These are phyloP conservation scores for Trypanosomatidae sp. DNA, from an alignment of 208 protist species.

Conservation along the genomic window DNA sequence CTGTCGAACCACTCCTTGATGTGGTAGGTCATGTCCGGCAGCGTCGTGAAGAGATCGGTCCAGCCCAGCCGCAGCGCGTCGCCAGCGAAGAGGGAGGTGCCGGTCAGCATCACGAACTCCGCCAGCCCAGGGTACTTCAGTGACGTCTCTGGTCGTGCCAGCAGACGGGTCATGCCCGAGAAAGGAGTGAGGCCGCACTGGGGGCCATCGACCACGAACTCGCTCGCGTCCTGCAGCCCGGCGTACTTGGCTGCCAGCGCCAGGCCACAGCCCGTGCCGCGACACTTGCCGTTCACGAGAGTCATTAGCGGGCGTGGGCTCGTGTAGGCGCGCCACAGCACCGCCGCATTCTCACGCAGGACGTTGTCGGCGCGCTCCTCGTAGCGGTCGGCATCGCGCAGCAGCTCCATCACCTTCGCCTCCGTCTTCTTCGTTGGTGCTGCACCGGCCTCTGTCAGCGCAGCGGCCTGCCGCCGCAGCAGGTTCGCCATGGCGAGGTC, in stretches of 20 bases:
- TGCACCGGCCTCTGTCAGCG: constrained; percentile 6
- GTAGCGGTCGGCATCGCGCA: constrained; percentile 71
- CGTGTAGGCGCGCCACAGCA: constrained; percentile 82
- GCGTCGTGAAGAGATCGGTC: constrained; percentile 86
- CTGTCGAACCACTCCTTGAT: constrained; percentile 92
- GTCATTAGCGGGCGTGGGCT: constrained; percentile 85
- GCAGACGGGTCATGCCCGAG: constrained; percentile 76
- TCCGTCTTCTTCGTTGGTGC: constrained; percentile 12
- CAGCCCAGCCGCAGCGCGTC: constrained; percentile 88
- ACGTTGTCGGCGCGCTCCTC: constrained; percentile 70
- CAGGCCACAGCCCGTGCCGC: constrained; percentile 82
- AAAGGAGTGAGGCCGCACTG: constrained; percentile 82
- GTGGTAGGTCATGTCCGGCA: constrained; percentile 88
- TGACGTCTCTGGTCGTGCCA: constrained; percentile 82
- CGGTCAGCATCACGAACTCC: constrained; percentile 91
- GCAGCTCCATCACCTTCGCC: constrained; percentile 42
- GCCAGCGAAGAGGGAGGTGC: constrained; percentile 87
- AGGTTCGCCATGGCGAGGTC: constrained; percentile 63
- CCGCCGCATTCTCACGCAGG: constrained; percentile 74
- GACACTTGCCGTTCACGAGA: constrained; percentile 88
- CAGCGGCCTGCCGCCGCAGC: constrained; percentile 29
- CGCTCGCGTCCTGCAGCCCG: constrained; percentile 75
- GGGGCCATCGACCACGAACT: constrained; percentile 88
- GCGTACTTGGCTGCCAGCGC: constrained; percentile 86
- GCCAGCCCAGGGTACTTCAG: constrained; percentile 91